Percentiles rank a stretch among this genome's conserved stretches.
These are phyloP conservation scores for Blastomyces parvus DNA, from an alignment of 2,329 filamentous ascomycete genomes.

Conservation along the genomic window DNA sequence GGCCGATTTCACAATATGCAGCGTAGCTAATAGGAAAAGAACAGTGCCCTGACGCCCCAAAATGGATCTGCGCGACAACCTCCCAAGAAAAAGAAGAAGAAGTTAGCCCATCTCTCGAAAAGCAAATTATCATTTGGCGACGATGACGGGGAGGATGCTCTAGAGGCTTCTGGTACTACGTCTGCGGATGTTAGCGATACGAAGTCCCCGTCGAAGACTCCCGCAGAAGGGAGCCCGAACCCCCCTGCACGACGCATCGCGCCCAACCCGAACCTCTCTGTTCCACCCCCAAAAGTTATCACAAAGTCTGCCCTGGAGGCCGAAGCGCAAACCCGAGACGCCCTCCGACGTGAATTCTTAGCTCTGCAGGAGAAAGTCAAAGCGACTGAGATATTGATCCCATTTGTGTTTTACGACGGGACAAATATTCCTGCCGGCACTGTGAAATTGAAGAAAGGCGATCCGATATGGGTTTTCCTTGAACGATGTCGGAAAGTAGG, in stretches of 20 bases:
- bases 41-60: conserved; percentile 45
- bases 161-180: conserved; percentile 32
- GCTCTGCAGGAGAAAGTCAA: conserved; percentile 77
- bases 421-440: conserved; percentile 77
- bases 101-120: conserved; percentile 43
- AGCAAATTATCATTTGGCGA: conserved; percentile 51
- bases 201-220: conserved; percentile 31
- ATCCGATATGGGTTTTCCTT: conserved; percentile 84
- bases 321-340: conserved; percentile 68
- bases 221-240: conserved; percentile 24
- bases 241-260: conserved; percentile 29
- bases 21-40: conserved; percentile 46
- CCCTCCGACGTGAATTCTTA: conserved; percentile 69
- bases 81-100: conserved; percentile 51
- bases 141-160: conserved; percentile 57
- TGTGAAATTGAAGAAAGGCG: conserved; percentile 84
- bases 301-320: conserved; percentile 68
- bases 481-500: conserved; percentile 87
- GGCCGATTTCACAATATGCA: conserved; percentile 3
- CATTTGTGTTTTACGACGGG: conserved; percentile 96
- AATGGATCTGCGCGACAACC: conserved; percentile 31
- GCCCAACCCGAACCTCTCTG: conserved; percentile 34
- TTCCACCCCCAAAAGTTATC: conserved; percentile 58
- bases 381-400: conserved; percentile 77
- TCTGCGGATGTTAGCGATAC: conserved; percentile 28